phyloP scores from a whole-genome alignment of 768 basidiomycete species.

The Boletellus ananas region DNA sequence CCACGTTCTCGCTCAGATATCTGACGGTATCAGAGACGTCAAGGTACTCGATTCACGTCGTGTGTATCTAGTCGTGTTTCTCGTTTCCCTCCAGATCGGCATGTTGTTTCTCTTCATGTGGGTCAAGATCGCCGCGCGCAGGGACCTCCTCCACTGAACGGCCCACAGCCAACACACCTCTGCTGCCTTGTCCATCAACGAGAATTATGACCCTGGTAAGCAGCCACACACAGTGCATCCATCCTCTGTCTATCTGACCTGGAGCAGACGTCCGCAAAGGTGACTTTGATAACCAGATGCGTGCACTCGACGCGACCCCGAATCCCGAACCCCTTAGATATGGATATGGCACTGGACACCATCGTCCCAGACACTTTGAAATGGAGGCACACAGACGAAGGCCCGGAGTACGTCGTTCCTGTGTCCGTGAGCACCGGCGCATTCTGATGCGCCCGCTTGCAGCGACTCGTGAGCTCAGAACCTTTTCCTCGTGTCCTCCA shows the following conservation, averaged over 20 bases:
- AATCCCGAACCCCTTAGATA: slow-evolving; percentile 54
- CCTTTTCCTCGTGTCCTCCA: neutral
- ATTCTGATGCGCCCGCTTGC: slow-evolving; percentile 5
- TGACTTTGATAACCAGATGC: slow-evolving; percentile 14
- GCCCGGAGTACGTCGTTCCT: slow-evolving; percentile 62
- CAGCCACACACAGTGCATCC: neutral
- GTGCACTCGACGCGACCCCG: slow-evolving; percentile 27
- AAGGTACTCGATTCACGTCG: slow-evolving; percentile 40
- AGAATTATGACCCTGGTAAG: slow-evolving; percentile 81
- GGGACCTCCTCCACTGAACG: slow-evolving; percentile 7
- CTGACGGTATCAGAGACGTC: slow-evolving; percentile 62
- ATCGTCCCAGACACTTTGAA: slow-evolving; percentile 81
- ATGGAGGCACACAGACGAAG: slow-evolving; percentile 90
- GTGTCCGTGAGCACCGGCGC: neutral
- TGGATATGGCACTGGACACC: slow-evolving; percentile 90
- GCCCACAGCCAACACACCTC: slow-evolving; percentile 69
- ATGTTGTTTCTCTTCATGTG: slow-evolving; percentile 90
- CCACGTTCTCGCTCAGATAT: slow-evolving; percentile 64
- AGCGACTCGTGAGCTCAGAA: slow-evolving; percentile 67
- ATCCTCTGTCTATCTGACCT: slow-evolving; percentile 6
- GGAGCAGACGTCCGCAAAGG: slow-evolving; percentile 43
- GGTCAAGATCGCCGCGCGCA: slow-evolving; percentile 21
- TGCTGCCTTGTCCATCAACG: slow-evolving; percentile 79
- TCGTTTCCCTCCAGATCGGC: slow-evolving; percentile 51
- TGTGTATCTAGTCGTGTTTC: neutral